Evolutionary conservation across 2,329 filamentous ascomycete genomes (phyloP).

Genomic region (Penicillium italicum): DNA sequence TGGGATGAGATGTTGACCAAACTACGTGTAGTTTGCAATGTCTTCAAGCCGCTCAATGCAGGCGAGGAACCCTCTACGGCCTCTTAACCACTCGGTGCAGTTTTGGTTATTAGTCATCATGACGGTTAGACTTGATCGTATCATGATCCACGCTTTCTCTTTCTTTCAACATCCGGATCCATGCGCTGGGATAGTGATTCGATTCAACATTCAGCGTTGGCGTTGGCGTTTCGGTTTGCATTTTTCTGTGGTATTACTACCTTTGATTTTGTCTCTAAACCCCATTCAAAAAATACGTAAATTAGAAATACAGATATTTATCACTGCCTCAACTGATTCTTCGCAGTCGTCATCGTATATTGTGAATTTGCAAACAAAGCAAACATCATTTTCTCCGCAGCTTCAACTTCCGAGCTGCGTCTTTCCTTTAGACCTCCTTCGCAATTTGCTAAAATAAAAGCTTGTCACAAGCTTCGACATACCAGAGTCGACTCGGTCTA

Average conservation of each 20-base stretch:
- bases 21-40: constrained; percentile 47
- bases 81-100: background rate
- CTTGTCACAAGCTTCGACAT: background rate
- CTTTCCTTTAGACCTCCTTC: background rate
- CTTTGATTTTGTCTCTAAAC: background rate
- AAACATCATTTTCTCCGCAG: constrained; percentile 23
- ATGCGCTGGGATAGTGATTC: constrained; percentile 12
- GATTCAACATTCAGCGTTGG: constrained; percentile 35
- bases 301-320: background rate
- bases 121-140: background rate
- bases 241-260: background rate
- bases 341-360: background rate
- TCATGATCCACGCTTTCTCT: constrained; percentile 12
- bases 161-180: constrained; percentile 30
- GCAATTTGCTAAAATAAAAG: background rate
- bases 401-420: constrained; percentile 1
- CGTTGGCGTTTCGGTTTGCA: constrained; percentile 17
- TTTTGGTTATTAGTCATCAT: background rate
- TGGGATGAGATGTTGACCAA: constrained; percentile 88
- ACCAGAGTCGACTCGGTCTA: background rate
- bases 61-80: background rate
- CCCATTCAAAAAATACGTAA: background rate
- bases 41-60: constrained; percentile 36
- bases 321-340: background rate
- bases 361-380: constrained; percentile 26